A percentile compares a stretch with the other conserved stretches of the same genome.
These are phyloP conservation scores for Beauveria sp. DNA, from an alignment of 2,329 filamentous ascomycete species.

Conservation along the genomic window DNA sequence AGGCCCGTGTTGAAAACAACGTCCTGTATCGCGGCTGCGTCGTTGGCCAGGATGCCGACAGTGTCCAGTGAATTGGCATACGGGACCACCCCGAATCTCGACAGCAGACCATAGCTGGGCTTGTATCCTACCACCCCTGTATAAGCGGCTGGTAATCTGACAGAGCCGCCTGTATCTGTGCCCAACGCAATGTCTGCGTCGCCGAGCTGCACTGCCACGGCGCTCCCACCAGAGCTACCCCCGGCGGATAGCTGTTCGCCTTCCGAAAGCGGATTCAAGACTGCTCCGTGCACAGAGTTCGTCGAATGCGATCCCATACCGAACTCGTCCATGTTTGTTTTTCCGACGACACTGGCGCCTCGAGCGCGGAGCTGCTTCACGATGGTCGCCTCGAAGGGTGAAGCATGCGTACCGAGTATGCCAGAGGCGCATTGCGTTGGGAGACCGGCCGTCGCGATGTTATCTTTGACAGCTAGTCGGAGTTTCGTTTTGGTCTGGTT, in stretches of 20 bases:
- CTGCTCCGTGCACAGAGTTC: conserved; percentile 60
- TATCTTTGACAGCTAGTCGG: conserved; percentile 64
- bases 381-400: conserved; percentile 78
- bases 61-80: conserved; percentile 93
- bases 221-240: conserved; percentile 90
- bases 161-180: conserved; percentile 88
- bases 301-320: conserved; percentile 86
- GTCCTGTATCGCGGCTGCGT: conserved; percentile 42
- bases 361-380: conserved; percentile 57
- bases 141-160: conserved; percentile 81
- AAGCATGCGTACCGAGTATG: conserved; percentile 62
- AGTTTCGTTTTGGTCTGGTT: conserved; percentile 20
- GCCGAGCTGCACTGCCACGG: conserved; percentile 66
- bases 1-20: conserved; percentile 44
- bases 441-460: conserved; percentile 58
- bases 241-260: conserved; percentile 55
- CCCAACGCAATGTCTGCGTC: conserved; percentile 62
- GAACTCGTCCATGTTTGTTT: conserved; percentile 94
- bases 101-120: conserved; percentile 82
- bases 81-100: conserved; percentile 76
- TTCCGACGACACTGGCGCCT: conserved; percentile 61
- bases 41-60: conserved; percentile 64
- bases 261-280: conserved; percentile 42
- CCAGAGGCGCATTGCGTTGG: conserved; percentile 78
- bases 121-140: conserved; percentile 81